phyloP scores from a whole-genome alignment of 208 protist species.

The Leishmania turanica region DNA sequence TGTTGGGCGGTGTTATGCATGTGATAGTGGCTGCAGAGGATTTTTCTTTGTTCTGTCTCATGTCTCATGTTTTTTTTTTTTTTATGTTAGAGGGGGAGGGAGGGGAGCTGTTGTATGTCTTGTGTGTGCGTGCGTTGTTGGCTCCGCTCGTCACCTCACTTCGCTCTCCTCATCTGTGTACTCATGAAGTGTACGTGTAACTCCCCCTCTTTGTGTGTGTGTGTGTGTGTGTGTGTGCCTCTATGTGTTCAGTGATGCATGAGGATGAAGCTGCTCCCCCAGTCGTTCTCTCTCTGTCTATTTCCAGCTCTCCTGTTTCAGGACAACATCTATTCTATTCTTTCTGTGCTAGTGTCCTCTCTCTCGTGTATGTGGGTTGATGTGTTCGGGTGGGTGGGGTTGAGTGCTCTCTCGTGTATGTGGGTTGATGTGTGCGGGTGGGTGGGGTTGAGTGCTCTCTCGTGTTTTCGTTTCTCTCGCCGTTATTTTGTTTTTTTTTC shows the following conservation, averaged over 20 bases:
- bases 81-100: neutral
- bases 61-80: neutral
- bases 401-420: neutral
- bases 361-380: neutral
- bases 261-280: no score
- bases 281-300: neutral
- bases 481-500: neutral
- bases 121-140: neutral
- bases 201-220: conserved; percentile 4
- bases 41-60: neutral
- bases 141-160: neutral
- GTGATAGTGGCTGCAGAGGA: neutral
- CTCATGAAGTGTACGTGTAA: neutral
- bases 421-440: neutral
- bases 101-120: neutral
- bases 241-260: neutral
- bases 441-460: neutral
- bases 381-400: neutral
- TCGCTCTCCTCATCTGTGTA: neutral
- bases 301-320: neutral
- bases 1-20: neutral
- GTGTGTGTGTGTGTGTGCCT: neutral
- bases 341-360: neutral
- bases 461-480: neutral
- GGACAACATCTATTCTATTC: neutral